Evolutionary conservation across 2,329 filamentous ascomycete species (phyloP), one percentile per base, ranked within the genome.

Genomic region (Lasiodiplodia sp.): DNA sequence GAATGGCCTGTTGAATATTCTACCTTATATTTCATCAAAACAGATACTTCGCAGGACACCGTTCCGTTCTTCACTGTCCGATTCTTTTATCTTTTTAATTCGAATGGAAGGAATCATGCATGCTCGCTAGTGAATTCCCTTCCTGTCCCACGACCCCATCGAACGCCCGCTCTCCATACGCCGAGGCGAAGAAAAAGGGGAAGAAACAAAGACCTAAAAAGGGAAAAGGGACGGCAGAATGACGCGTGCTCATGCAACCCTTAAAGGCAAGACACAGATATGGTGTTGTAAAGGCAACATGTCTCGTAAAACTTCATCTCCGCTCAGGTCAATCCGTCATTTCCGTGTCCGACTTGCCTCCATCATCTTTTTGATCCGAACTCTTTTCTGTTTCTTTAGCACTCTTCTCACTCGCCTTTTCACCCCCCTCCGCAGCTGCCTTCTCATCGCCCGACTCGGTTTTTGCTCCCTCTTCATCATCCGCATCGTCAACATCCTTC

Each of bases 401-500:
- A 6, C n/a, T 25, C 58, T 63, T 38, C 12, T 23, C 40, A 7
- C n/a, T 44, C 23, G 5, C 60, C 21, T 47, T n/a, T 21, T 34
- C 44, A 25, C 37, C 37, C 12, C 14, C 49, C 47, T 53, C 23
- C 25, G 4, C 21, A 31, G n/a, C 47, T 37, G 25, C 62, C n/a
- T 47, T 49, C 51, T 66, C 18, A 21, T 25, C 49, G 16, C 10
- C 37, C 12, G 31, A 23, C 34, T 38, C 16, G 2, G 21, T 18
- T n/a, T 63, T 28, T n/a, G 12, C 47, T 38, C 53, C 47, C 31
- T 34, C 34, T 21, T 57, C 38, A 14, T 66, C 52, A 23, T n/a
- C 34, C 12, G 25, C 53, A 6, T 37, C 53, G 18, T n/a, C 57
- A 12, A 56, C 58, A 40, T 70, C 71, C 49, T 71, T 69, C 57